Evolutionary conservation across 257 asterid genomes (phyloP).

Genomic region (Lycium barbarum): DNA sequence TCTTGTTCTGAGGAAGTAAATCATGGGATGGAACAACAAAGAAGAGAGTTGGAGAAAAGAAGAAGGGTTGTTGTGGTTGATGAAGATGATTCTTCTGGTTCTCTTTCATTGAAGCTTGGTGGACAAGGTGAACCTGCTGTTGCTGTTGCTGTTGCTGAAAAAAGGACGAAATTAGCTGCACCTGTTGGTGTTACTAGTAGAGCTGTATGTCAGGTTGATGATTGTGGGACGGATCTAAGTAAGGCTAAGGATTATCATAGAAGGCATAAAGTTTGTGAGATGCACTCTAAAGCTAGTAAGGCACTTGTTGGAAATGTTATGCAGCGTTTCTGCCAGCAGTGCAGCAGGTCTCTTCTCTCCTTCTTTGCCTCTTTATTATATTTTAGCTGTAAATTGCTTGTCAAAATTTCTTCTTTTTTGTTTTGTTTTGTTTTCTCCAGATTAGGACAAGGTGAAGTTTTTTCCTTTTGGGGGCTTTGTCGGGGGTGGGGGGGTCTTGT

Average conservation of each 20-base stretch:
- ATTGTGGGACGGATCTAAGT: conserved; percentile 71
- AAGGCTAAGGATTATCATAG: conserved; percentile 81
- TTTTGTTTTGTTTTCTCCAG: not conserved
- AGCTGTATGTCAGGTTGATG: conserved; percentile 77
- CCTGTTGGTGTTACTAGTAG: conserved; percentile 37
- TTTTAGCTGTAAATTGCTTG: too few relatives aligned
- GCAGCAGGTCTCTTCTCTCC: conserved; percentile 61
- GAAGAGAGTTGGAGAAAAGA: conserved; percentile 61
- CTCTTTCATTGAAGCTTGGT: conserved; percentile 64
- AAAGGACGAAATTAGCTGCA: conserved; percentile 60
- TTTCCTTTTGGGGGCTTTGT: not conserved
- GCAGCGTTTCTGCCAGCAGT: conserved; percentile 93
- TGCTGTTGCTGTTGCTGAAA: conserved; percentile 42
- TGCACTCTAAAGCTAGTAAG: conserved; percentile 70
- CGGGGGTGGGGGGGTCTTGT: not conserved
- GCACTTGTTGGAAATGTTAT: conserved; percentile 71
- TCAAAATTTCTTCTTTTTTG: too few relatives aligned
- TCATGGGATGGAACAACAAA: conserved; percentile 33
- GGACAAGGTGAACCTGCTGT: conserved; percentile 20
- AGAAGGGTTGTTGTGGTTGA: conserved; percentile 51
- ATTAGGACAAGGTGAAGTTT: not conserved
- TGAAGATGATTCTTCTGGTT: conserved; percentile 37
- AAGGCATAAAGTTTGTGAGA: conserved; percentile 82
- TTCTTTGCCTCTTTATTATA: not conserved
- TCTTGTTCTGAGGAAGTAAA: conserved; percentile 62